phyloP scores from a whole-genome alignment of 1,139 yeast genomes.

The Geotrichum bryndzae region DNA sequence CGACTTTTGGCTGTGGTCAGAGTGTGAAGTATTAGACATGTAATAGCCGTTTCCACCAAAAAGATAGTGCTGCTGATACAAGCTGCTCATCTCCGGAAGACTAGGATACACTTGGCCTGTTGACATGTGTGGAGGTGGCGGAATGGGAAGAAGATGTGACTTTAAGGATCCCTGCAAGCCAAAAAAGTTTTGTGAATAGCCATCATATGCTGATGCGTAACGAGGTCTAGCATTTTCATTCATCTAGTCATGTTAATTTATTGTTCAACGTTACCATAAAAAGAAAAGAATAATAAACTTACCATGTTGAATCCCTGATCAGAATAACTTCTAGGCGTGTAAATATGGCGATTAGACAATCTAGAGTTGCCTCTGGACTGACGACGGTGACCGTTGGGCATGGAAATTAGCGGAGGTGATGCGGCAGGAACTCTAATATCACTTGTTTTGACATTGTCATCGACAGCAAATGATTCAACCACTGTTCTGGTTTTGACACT shows the following conservation, averaged over 20 bases:
- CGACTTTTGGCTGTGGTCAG: constrained; percentile 1
- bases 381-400: constrained; percentile 5
- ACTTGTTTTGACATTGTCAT: constrained; percentile 15
- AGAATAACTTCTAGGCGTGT: constrained; percentile 13
- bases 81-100: constrained; percentile 14
- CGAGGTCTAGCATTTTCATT: constrained; percentile 8
- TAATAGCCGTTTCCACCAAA: constrained; percentile 4
- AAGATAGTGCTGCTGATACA: constrained; percentile 12
- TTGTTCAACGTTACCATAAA: background rate
- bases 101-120: constrained; percentile 12
- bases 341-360: background rate
- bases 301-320: constrained; percentile 10
- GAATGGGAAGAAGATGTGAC: constrained; percentile 12
- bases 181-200: constrained; percentile 4
- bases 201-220: constrained; percentile 11
- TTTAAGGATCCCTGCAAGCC: constrained; percentile 3
- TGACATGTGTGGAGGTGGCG: constrained; percentile 5
- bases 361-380: constrained; percentile 2
- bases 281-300: background rate
- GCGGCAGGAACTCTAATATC: constrained; percentile 19
- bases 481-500: constrained; percentile 5
- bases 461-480: constrained; percentile 18
- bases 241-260: constrained; percentile 4
- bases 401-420: constrained; percentile 16
- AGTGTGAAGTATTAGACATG: background rate